These are phyloP conservation scores for Calonectria pauciramosa DNA, from an alignment of 2,329 filamentous ascomycete species.

Conservation along the genomic window DNA sequence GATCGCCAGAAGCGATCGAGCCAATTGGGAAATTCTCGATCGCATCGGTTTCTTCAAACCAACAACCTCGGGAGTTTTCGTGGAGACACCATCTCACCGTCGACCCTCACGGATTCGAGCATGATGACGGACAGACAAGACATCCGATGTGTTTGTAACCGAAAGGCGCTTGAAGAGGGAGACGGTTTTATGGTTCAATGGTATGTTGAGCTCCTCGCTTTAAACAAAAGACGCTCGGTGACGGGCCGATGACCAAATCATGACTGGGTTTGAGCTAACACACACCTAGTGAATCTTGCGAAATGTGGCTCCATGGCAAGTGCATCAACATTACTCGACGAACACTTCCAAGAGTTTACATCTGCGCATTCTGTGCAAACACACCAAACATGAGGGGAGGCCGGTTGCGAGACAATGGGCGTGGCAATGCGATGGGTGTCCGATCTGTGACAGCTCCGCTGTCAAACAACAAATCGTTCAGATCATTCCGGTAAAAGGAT, in stretches of 20 bases:
- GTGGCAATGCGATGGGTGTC: constrained; percentile 43
- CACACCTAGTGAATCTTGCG: constrained; percentile 69
- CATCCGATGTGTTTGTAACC: constrained; percentile 71
- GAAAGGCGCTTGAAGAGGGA: constrained; percentile 58
- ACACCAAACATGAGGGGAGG: constrained; percentile 68
- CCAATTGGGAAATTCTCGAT: constrained; percentile 49
- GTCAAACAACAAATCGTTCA: constrained; percentile 60
- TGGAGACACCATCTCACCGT: constrained; percentile 63
- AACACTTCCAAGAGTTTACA: constrained; percentile 72
- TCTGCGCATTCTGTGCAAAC: constrained; percentile 74
- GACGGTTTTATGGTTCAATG: constrained; percentile 74
- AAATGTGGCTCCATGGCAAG: constrained; percentile 74
- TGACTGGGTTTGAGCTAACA: constrained; percentile 36
- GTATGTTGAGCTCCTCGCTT: constrained; percentile 55
- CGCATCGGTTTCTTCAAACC: constrained; percentile 50
- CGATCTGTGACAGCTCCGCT: constrained; percentile 54
- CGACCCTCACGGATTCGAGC: constrained; percentile 64
- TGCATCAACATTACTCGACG: constrained; percentile 72
- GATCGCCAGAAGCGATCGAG: constrained; percentile 60
- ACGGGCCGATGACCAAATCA: not conserved
- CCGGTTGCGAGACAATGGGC: constrained; percentile 60
- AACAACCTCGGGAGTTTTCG: constrained; percentile 51
- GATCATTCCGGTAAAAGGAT: constrained; percentile 55
- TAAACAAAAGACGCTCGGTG: not conserved
- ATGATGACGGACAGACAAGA: constrained; percentile 56